Conservation (phyloP, 2,329 filamentous ascomycete species). For the Sarocladium oryzae region DNA sequence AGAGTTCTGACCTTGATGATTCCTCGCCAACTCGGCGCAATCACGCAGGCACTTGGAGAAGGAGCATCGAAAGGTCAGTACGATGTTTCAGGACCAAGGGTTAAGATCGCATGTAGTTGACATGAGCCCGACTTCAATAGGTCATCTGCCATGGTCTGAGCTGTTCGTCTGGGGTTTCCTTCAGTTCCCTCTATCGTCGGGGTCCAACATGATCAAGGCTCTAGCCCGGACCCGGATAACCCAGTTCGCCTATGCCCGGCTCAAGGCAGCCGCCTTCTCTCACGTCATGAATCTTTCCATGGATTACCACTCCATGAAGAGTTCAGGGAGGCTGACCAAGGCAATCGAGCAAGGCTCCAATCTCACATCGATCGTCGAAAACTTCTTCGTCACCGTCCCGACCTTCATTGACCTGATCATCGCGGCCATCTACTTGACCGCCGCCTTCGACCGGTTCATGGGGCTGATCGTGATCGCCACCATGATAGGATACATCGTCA, state of each 20-base stretch:
- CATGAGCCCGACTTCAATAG: no score
- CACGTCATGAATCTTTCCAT: conserved; percentile 62
- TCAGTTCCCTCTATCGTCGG: conserved; percentile 12
- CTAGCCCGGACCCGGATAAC: conserved; percentile 18
- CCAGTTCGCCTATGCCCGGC: conserved; percentile 36
- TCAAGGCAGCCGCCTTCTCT: conserved; percentile 51
- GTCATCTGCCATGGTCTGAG: conserved; percentile 11
- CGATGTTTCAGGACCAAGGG: no score
- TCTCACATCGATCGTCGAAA: conserved; percentile 51
- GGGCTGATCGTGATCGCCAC: conserved; percentile 18
- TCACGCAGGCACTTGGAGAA: conserved; percentile 17
- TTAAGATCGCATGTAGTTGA: no score
- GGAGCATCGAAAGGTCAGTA: no score
- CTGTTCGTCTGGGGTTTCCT: conserved; percentile 12
- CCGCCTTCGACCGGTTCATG: conserved; percentile 36
- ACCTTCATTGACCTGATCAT: no score
- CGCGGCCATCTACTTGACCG: conserved; percentile 54
- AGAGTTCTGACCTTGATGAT: conserved; percentile 19
- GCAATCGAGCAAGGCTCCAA: conserved; percentile 55
- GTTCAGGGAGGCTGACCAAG: conserved; percentile 54
- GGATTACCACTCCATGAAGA: conserved; percentile 61
- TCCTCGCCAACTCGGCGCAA: conserved; percentile 19
- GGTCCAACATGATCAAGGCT: conserved; percentile 8
- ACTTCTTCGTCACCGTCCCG: no score
- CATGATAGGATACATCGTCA: conserved; percentile 13